phyloP scores from a whole-genome alignment of 2,329 filamentous ascomycete genomes.

The Zalaria sp. region DNA sequence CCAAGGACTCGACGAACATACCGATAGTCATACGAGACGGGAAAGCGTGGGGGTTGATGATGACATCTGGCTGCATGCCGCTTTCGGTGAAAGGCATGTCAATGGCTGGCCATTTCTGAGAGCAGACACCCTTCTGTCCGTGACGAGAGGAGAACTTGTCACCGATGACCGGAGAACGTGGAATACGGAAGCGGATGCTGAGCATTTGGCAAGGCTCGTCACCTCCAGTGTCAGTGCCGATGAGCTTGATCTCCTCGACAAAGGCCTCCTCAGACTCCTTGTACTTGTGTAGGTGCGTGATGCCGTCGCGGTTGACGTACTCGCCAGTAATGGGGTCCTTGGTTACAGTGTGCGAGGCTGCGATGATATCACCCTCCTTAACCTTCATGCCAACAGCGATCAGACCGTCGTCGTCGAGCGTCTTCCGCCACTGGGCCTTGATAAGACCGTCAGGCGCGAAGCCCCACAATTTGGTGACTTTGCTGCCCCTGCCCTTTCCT shows the following conservation, averaged over 20 bases:
- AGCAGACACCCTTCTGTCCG: slow-evolving; percentile 94
- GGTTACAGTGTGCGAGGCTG: slow-evolving; percentile 78
- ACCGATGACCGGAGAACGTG: slow-evolving; percentile 81
- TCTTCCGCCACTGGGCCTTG: slow-evolving; percentile 53
- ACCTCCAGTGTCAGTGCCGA: slow-evolving; percentile 75
- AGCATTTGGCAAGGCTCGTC: slow-evolving; percentile 74
- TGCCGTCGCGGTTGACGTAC: slow-evolving; percentile 71
- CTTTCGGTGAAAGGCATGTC: slow-evolving; percentile 97
- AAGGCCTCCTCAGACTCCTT: slow-evolving; percentile 82
- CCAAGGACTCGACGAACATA: slow-evolving; percentile 96
- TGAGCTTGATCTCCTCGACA: slow-evolving; percentile 82
- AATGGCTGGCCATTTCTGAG: slow-evolving; percentile 83
- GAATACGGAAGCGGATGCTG: slow-evolving; percentile 85
- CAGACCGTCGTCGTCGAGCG: slow-evolving; percentile 77
- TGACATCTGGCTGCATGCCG: slow-evolving; percentile 91
- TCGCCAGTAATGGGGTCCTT: slow-evolving; percentile 58
- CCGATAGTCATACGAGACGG: slow-evolving; percentile 99
- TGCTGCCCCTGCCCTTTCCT: slow-evolving; percentile 37
- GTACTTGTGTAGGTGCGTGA: slow-evolving; percentile 84
- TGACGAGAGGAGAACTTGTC: slow-evolving; percentile 99
- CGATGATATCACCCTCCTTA: slow-evolving; percentile 68
- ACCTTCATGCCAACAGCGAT: slow-evolving; percentile 68
- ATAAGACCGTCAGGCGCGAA: slow-evolving; percentile 69
- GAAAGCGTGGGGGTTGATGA: slow-evolving; percentile 99
- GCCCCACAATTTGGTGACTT: slow-evolving; percentile 72